Conservation (phyloP, 2,329 filamentous ascomycete genomes). For the Epichloe glyceriae region DNA sequence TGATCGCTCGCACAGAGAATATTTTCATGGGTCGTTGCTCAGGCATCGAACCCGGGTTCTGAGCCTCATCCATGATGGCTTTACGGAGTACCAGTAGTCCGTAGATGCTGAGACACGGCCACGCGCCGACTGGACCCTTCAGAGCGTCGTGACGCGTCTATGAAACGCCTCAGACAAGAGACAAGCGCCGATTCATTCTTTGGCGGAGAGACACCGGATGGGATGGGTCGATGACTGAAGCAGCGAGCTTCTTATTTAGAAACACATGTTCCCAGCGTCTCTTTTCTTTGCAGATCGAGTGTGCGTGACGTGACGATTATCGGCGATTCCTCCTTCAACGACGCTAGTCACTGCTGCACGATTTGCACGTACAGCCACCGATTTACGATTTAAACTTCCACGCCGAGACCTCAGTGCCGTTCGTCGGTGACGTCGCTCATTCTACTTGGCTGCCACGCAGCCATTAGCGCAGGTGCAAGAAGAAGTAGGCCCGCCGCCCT, state of each 20-base stretch:
- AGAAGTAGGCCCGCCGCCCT: background rate
- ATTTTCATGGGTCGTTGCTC: background rate
- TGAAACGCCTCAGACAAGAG: constrained; percentile 5
- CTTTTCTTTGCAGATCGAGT: background rate
- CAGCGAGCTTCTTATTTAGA: background rate
- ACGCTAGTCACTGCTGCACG: background rate
- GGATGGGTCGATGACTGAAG: background rate
- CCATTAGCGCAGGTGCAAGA: background rate
- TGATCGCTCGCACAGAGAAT: background rate
- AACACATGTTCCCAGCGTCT: background rate
- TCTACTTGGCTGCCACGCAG: background rate
- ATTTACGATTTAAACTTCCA: constrained; percentile 1
- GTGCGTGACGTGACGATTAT: background rate
- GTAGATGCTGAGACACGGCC: background rate
- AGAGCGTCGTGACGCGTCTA: background rate
- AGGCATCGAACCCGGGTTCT: background rate
- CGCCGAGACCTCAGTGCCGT: background rate
- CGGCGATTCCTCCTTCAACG: background rate
- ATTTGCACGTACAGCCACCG: background rate
- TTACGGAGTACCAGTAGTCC: too few relatives aligned
- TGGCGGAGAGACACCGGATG: background rate
- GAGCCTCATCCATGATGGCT: background rate
- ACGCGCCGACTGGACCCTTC: background rate
- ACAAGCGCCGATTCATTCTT: background rate
- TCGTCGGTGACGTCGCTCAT: constrained; percentile 1